Evolutionary conservation across 306 rosid genomes (phyloP), one percentile per base, ranked within the genome.

Genomic region (Begonia masoniana): DNA sequence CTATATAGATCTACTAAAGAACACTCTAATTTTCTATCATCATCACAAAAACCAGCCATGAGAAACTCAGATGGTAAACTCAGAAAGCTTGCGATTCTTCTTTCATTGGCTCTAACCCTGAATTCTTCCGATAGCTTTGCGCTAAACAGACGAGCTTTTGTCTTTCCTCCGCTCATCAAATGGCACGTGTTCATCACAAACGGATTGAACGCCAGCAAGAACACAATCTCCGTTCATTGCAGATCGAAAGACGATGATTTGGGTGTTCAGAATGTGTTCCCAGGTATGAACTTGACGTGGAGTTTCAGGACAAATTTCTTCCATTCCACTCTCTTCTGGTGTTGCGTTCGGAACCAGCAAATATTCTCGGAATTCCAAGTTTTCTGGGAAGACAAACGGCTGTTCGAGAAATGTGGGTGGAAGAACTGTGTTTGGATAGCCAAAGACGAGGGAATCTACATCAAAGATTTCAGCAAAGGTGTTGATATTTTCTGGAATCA

Each of bases 401-500:
- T 67, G 14, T 46, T 39, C 13, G 49, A 49, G 5, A 67, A 35
- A 45, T 67, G 71, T 23, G 48, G 57, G 10, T 47, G 45, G 43
- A 67, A 54, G 15, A 47, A 43, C 15, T 62, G 68, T 63, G 10
- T 56, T 19, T 68, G 73, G 73, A 51, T 24, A 3, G 73, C 73
- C 1, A 62, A 57, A 51, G 59, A 62, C 52, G 63, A 21, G 5
- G 73, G 64, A 11, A 9, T 68, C 57, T 68, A 50, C 16, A 24
- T 68, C 13, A 43, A 16, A 4, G 43, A 58, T 39, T 58, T 47
- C 11, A 15, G 53, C 1, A 47, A 47, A 3, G 31, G 45, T 9
- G 9, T 47, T 14, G 62, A 58, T 10, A 23, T n/a, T 15, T 35
- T 58, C 17, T 24, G 2, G 15, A n/a, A 46, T 26, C 9, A 4